A percentile compares a stretch with the other conserved stretches of the same genome.
Evolutionary conservation across 352 stramenopile genomes (phyloP).

Genomic region (Phytophthora sojae): DNA sequence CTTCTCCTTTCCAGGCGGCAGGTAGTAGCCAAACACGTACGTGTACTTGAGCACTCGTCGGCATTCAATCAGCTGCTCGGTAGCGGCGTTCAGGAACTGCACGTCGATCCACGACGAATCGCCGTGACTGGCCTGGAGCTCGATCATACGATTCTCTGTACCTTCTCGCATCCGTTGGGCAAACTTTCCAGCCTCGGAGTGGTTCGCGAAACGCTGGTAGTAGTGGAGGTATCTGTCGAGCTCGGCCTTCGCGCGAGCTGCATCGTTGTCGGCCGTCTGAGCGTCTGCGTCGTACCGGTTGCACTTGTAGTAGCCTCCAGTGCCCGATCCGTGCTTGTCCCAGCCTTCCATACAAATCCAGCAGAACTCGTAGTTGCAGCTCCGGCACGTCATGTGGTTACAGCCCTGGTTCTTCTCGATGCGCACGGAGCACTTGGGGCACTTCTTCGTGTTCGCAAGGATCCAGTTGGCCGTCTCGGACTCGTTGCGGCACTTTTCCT

Average conservation of each 20-base stretch:
- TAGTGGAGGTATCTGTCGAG: slow-evolving; percentile 99
- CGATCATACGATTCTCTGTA: slow-evolving; percentile 96
- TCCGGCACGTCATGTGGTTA: slow-evolving; percentile 99
- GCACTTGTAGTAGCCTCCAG: slow-evolving; percentile 99
- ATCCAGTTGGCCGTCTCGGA: slow-evolving; percentile 99
- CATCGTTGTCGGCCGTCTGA: slow-evolving; percentile 77
- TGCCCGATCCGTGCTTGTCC: slow-evolving; percentile 96
- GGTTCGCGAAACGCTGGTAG: slow-evolving; percentile 98
- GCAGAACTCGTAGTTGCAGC: slow-evolving; percentile 97
- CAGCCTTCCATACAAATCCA: slow-evolving; percentile 98
- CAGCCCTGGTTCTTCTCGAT: slow-evolving; percentile 99
- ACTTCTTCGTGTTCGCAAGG: slow-evolving; percentile 99
- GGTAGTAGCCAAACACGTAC: slow-evolving; percentile 97
- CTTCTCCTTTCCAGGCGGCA: slow-evolving; percentile 90
- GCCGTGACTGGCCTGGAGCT: slow-evolving; percentile 93
- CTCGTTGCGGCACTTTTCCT: slow-evolving; percentile 98
- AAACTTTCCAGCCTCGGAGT: slow-evolving; percentile 97
- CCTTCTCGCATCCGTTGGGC: slow-evolving; percentile 95
- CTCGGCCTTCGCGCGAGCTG: slow-evolving; percentile 94
- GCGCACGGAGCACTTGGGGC: slow-evolving; percentile 97
- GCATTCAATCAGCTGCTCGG: slow-evolving; percentile 97
- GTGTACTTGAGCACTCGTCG: slow-evolving; percentile 99
- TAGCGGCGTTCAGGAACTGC: slow-evolving; percentile 97
- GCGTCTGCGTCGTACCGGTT: slow-evolving; percentile 95
- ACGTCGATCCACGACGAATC: slow-evolving; percentile 97